Conservation (phyloP, 2,329 filamentous ascomycete genomes). For the Fusarium tuaranense region DNA sequence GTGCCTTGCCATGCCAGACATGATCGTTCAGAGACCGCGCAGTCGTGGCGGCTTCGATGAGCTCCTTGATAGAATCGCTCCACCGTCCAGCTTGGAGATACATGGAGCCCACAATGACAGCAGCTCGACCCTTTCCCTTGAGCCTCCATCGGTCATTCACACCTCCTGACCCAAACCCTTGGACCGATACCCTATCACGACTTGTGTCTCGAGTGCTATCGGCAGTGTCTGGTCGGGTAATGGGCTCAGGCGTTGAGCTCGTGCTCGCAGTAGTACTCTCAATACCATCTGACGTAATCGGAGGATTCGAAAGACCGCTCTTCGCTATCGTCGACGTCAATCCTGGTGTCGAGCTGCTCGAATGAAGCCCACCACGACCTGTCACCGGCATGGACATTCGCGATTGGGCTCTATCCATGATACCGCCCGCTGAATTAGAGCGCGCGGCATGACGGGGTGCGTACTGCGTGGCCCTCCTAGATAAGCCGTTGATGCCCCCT, state of each 20-base stretch:
- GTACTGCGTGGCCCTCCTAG: slow-evolving; percentile 69
- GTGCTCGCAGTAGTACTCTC: slow-evolving; percentile 50
- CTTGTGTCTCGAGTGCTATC: slow-evolving; percentile 63
- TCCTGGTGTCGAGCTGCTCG: slow-evolving; percentile 59
- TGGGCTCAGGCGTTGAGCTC: slow-evolving; percentile 56
- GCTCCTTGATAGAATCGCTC: slow-evolving; percentile 86
- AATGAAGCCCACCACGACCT: slow-evolving; percentile 56
- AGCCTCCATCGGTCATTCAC: slow-evolving; percentile 82
- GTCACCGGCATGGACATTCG: slow-evolving; percentile 86
- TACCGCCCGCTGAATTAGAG: slow-evolving; percentile 65
- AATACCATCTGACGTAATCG: slow-evolving; percentile 63
- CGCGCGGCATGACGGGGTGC: slow-evolving; percentile 57
- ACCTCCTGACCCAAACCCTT: slow-evolving; percentile 78
- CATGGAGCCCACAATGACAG: slow-evolving; percentile 84
- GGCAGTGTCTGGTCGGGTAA: slow-evolving; percentile 52
- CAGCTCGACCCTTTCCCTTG: slow-evolving; percentile 83
- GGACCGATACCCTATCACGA: slow-evolving; percentile 70
- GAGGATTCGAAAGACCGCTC: slow-evolving; percentile 61
- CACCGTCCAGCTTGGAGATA: slow-evolving; percentile 92
- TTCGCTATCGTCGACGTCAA: slow-evolving; percentile 65
- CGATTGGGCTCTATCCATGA: slow-evolving; percentile 69
- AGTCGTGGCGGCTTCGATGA: slow-evolving; percentile 81
- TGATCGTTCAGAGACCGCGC: slow-evolving; percentile 88
- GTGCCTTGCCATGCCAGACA: slow-evolving; percentile 95
- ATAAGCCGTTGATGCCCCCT: slow-evolving; percentile 48